Evolutionary conservation across 352 stramenopile species (phyloP).

Genomic region (Globisporangium nodosum): DNA sequence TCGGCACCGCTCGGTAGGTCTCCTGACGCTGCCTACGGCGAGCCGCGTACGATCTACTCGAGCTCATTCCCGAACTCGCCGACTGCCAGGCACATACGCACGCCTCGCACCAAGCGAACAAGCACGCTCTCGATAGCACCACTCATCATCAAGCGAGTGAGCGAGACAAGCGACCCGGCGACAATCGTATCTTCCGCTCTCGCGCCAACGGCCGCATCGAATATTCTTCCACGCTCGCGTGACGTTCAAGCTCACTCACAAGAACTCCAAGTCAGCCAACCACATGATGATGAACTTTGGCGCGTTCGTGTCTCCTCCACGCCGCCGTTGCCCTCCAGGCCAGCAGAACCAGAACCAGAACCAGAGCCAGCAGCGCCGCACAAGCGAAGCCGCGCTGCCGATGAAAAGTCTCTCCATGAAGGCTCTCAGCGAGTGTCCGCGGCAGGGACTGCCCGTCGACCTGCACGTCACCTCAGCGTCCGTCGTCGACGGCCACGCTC

Average conservation of each 20-base stretch:
- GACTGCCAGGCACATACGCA: background rate
- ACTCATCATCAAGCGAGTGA: too few species aligned
- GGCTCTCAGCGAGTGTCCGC: conserved; percentile 29
- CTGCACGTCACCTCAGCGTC: conserved; percentile 32
- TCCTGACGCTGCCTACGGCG: too few species aligned
- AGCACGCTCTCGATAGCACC: background rate
- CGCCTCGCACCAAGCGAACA: background rate
- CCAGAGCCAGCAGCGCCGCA: background rate
- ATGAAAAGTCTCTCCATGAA: conserved; percentile 48
- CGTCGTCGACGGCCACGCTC: conserved; percentile 28
- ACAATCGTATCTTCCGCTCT: background rate
- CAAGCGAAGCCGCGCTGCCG: conserved; percentile 31
- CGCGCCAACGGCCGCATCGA: background rate
- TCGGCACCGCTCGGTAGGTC: background rate
- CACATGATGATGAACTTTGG: conserved; percentile 9
- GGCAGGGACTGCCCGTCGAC: conserved; percentile 40
- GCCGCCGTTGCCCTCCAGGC: conserved; percentile 6
- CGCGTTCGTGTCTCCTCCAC: conserved; percentile 10
- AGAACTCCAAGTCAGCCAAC: background rate
- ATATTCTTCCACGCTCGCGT: background rate
- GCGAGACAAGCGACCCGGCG: background rate
- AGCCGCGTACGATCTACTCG: too few species aligned
- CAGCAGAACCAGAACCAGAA: too few species aligned
- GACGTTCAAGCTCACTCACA: background rate
- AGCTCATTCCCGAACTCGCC: background rate